phyloP scores from a whole-genome alignment of 257 asterid species.

The Solanum piurae region DNA sequence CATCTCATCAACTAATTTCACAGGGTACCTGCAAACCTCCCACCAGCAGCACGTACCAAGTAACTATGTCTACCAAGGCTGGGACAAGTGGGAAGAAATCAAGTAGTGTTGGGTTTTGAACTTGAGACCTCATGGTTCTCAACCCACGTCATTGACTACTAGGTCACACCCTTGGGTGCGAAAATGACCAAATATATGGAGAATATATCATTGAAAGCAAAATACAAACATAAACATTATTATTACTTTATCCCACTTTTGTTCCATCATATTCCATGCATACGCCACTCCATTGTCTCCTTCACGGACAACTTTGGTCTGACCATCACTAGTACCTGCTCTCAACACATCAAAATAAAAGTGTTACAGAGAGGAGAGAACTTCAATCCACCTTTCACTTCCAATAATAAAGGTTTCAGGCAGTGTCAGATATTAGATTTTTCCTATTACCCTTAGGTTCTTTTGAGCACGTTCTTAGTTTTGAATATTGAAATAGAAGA shows the following conservation, averaged over 20 bases:
- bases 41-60: not conserved
- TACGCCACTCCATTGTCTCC: slow-evolving; percentile 99
- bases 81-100: not conserved
- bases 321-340: slow-evolving; percentile 89
- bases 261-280: slow-evolving; percentile 80
- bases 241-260: slow-evolving; percentile 87
- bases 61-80: not conserved
- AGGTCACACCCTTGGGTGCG: not conserved
- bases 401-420: not conserved
- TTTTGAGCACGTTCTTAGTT: not conserved
- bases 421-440: not conserved
- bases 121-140: not conserved
- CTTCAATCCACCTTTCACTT: not conserved
- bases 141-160: not conserved
- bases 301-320: slow-evolving; percentile 87
- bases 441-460: not conserved
- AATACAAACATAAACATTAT: not conserved
- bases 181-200: not conserved
- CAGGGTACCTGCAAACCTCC: not conserved
- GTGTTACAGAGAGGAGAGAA: not conserved
- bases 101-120: too few relatives aligned
- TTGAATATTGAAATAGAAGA: not conserved
- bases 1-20: not conserved
- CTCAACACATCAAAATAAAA: slow-evolving; percentile 8
- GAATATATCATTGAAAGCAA: not conserved